Conservation (phyloP, 352 stramenopile genomes). For the Phytophthora pistaciae region DNA sequence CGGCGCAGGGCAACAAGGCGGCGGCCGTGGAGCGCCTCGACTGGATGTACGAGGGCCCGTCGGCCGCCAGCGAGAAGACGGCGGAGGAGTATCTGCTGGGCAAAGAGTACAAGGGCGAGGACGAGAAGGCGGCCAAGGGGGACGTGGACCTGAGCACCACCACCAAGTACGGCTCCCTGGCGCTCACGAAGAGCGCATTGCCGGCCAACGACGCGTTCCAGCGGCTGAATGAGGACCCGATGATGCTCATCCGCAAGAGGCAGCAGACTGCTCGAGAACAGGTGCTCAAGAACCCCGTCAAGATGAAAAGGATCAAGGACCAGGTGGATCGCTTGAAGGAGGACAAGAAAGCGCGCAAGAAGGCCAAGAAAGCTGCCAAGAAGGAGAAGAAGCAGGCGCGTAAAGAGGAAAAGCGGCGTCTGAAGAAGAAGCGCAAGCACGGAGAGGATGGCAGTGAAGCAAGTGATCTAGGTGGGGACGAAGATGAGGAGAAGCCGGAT, state of each 20-base stretch:
- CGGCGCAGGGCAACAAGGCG: constrained; percentile 81
- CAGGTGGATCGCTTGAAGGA: constrained; percentile 82
- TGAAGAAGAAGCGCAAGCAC: constrained; percentile 61
- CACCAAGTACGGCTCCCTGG: constrained; percentile 76
- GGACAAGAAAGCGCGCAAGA: constrained; percentile 80
- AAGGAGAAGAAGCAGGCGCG: constrained; percentile 63
- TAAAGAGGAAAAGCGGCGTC: constrained; percentile 42
- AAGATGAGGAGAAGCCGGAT: constrained; percentile 25
- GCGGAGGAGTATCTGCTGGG: constrained; percentile 95
- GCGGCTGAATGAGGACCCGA: constrained; percentile 95
- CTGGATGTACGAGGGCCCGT: constrained; percentile 98
- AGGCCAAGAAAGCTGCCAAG: constrained; percentile 76
- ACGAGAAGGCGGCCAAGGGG: constrained; percentile 33
- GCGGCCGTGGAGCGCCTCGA: constrained; percentile 89
- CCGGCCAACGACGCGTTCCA: constrained; percentile 94
- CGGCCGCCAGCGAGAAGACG: constrained; percentile 69
- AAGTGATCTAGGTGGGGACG: constrained; percentile 19
- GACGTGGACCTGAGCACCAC: constrained; percentile 63
- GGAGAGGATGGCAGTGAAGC: constrained; percentile 27
- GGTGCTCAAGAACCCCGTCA: constrained; percentile 92
- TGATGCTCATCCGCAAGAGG: constrained; percentile 95
- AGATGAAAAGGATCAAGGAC: constrained; percentile 90
- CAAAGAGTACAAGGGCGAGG: constrained; percentile 84
- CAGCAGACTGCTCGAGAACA: constrained; percentile 83
- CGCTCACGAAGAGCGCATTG: constrained; percentile 55